Evolutionary conservation across 2,329 filamentous ascomycete species (phyloP).

Genomic region (Botrytis cinerea): DNA sequence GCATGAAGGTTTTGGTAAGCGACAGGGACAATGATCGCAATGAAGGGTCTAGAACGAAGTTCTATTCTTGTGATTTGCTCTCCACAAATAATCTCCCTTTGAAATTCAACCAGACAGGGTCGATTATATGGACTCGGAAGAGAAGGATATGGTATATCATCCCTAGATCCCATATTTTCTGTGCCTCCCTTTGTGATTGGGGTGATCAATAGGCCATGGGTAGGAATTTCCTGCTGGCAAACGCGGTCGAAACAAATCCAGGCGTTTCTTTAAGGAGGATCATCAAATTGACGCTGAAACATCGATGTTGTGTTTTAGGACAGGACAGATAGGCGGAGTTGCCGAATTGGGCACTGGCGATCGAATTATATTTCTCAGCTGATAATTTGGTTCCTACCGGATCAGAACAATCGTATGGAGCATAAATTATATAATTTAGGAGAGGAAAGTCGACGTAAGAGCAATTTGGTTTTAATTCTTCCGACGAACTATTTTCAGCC

Average conservation of each 20-base stretch:
- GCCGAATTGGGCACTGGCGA: background rate
- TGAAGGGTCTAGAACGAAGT: background rate
- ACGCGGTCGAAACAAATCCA: background rate
- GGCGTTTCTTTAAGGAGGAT: constrained; percentile 8
- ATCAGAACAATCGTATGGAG: background rate
- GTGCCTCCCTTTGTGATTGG: background rate
- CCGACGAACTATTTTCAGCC: constrained; percentile 2
- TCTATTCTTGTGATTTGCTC: constrained; percentile 4
- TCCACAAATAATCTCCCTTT: constrained; percentile 3
- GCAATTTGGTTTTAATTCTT: background rate
- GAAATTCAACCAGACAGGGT: background rate
- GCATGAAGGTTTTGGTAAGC: background rate
- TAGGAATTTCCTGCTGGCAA: background rate
- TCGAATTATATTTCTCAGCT: background rate
- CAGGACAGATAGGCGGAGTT: background rate
- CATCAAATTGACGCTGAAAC: constrained; percentile 8
- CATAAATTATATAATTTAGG: background rate
- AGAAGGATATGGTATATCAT: background rate
- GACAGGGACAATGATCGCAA: background rate
- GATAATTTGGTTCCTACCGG: background rate
- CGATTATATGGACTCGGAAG: background rate
- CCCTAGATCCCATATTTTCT: background rate
- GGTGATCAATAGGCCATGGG: background rate
- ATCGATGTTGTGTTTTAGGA: constrained; percentile 3
- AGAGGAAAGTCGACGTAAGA: background rate